phyloP scores from a whole-genome alignment of 306 rosid genomes.

The Parietaria judaica region DNA sequence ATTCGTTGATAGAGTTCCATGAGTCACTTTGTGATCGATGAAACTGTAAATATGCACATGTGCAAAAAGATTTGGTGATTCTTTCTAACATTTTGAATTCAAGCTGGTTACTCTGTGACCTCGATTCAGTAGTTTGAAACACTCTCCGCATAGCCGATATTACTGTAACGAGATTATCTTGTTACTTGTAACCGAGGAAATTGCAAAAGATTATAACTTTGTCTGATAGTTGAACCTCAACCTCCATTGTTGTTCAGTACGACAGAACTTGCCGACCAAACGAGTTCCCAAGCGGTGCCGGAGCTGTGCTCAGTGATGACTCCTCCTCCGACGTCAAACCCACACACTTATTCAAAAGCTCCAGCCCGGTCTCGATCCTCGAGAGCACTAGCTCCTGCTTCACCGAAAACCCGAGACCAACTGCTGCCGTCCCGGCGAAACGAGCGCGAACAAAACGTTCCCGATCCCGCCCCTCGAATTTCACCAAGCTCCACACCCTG shows the following conservation, averaged over 20 bases:
- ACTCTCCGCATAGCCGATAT: no score
- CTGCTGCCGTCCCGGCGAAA: constrained; percentile 30
- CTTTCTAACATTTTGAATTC: no score
- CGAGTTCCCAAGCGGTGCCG: constrained; percentile 12
- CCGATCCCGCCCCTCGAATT: constrained; percentile 40
- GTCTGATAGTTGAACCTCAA: background rate
- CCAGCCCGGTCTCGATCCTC: constrained; percentile 65
- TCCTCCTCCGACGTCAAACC: constrained; percentile 30
- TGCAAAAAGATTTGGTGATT: no score
- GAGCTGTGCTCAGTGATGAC: constrained; percentile 4
- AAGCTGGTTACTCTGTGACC: background rate
- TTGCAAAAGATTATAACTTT: background rate
- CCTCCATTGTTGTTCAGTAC: constrained; percentile 16
- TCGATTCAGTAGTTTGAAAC: background rate
- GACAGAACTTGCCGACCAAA: constrained; percentile 11
- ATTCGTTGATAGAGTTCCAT: background rate
- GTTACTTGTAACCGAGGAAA: no score
- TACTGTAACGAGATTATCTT: no score
- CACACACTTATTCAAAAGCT: constrained; percentile 36
- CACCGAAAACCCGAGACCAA: constrained; percentile 35
- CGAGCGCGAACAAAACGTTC: constrained; percentile 59
- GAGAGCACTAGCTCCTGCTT: constrained; percentile 61
- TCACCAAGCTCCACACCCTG: constrained; percentile 12
- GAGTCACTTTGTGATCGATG: no score
- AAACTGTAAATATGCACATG: no score